phyloP scores from a whole-genome alignment of 352 stramenopile species.

The Pythium rhizo-oryzae region DNA sequence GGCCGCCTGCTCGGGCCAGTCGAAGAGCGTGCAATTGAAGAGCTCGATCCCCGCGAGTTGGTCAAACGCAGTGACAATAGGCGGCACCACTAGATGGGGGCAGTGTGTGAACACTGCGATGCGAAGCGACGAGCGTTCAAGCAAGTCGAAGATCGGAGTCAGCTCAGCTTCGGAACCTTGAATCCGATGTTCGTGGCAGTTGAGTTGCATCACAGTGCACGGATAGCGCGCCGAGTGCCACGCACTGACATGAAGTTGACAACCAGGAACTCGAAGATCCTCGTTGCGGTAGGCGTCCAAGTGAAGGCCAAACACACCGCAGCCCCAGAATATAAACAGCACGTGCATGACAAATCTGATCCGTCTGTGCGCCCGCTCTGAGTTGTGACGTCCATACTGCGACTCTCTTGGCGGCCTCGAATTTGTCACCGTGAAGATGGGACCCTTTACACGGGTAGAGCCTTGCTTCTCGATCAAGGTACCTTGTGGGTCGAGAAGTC shows the following conservation, averaged over 20 bases:
- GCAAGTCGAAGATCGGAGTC: neutral
- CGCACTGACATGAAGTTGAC: conserved; percentile 11
- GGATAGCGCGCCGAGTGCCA: conserved; percentile 10
- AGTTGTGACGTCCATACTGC: too few relatives aligned
- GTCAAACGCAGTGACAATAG: conserved; percentile 11
- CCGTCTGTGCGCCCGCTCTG: neutral
- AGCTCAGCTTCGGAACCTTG: conserved; percentile 1
- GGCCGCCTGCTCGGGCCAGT: conserved; percentile 9
- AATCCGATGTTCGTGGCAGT: conserved; percentile 9
- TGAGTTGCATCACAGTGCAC: conserved; percentile 26
- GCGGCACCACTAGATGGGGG: conserved; percentile 10
- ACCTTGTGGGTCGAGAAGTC: too few relatives aligned
- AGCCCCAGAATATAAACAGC: conserved; percentile 4
- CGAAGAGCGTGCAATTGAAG: conserved; percentile 26
- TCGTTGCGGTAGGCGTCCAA: conserved; percentile 1
- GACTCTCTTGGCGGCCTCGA: neutral
- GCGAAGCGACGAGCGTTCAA: conserved; percentile 16
- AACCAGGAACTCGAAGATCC: neutral
- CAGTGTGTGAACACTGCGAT: conserved; percentile 29
- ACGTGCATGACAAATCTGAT: neutral
- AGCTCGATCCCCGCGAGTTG: conserved; percentile 20
- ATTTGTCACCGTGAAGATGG: neutral
- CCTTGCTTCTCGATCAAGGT: too few relatives aligned
- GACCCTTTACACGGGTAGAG: neutral
- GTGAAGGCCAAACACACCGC: conserved; percentile 6